These are phyloP conservation scores for Psilocybe sp. DNA, from an alignment of 768 basidiomycete genomes.

Conservation along the genomic window DNA sequence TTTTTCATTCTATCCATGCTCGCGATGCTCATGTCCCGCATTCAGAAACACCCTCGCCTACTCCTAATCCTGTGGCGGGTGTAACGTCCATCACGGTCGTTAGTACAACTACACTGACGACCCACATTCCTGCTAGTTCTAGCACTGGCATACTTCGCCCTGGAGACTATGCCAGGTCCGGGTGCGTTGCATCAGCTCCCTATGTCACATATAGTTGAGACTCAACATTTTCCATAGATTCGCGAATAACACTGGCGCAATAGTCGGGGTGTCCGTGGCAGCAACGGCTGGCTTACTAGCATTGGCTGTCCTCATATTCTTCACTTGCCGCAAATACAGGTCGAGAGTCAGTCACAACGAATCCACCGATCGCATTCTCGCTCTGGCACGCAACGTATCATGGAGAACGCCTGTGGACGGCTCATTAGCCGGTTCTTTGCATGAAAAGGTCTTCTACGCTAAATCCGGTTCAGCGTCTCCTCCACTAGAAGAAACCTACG, in stretches of 20 bases:
- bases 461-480: background rate
- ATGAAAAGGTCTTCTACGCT: background rate
- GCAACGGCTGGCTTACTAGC: conserved; percentile 24
- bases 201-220: background rate
- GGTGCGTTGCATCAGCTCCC: background rate
- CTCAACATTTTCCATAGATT: conserved; percentile 23
- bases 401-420: conserved; percentile 33
- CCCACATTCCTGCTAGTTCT: too few species aligned
- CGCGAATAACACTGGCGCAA: conserved; percentile 33
- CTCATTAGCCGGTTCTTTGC: conserved; percentile 21
- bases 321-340: conserved; percentile 27
- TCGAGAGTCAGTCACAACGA: conserved; percentile 10
- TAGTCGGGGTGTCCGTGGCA: conserved; percentile 34
- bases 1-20: background rate
- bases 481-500: background rate
- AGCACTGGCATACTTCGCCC: too few species aligned
- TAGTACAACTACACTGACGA: too few species aligned
- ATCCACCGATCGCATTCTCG: conserved; percentile 20
- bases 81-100: too few species aligned
- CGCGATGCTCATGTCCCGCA: background rate
- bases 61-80: too few species aligned
- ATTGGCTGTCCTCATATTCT: conserved; percentile 28
- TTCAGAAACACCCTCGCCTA: too few species aligned
- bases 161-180: too few species aligned
- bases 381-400: conserved; percentile 12